Conservation (phyloP, 2,329 filamentous ascomycete genomes). For the Alternaria burnsii region DNA sequence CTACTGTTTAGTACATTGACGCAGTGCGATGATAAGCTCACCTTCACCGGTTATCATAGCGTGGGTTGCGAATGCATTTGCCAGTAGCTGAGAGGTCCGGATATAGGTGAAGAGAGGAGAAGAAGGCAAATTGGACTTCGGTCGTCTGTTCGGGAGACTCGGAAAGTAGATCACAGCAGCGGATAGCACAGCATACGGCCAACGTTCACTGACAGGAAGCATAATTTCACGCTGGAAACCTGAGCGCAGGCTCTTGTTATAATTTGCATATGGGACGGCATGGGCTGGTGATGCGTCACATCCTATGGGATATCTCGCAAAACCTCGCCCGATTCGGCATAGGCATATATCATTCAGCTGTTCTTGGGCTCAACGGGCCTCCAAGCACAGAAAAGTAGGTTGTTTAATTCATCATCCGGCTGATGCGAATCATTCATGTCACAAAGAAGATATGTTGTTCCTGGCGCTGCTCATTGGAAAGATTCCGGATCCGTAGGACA, state of each 20-base stretch:
- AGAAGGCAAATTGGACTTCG: not conserved
- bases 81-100: not conserved
- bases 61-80: not conserved
- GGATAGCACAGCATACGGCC: not conserved
- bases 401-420: not conserved
- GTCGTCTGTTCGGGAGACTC: not conserved
- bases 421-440: not conserved
- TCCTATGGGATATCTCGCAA: not conserved
- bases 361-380: not conserved
- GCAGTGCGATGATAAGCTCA: conserved; percentile 9
- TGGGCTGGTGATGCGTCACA: not conserved
- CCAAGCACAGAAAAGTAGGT: not conserved
- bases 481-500: not conserved
- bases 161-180: not conserved
- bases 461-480: not conserved
- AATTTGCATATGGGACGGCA: not conserved
- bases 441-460: not conserved
- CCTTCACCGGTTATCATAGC: not conserved
- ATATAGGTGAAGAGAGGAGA: not conserved
- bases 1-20: conserved; percentile 6
- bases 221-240: not conserved
- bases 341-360: not conserved
- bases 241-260: not conserved
- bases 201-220: not conserved
- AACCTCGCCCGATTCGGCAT: not conserved